Evolutionary conservation across 768 basidiomycete genomes (phyloP).

Genomic region (Lyophyllum atratum): DNA sequence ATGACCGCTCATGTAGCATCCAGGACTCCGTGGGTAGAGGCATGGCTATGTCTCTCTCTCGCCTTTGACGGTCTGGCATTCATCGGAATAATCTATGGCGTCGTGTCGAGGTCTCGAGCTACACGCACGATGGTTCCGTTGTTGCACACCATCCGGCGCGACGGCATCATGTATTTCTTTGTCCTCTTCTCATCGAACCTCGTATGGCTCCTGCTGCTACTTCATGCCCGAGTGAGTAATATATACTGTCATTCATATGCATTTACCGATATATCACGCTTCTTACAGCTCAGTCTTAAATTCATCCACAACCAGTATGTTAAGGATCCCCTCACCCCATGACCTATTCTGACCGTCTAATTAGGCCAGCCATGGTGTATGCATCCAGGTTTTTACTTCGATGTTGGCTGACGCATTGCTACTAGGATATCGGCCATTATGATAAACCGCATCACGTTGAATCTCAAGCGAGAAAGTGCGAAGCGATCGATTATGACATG

Average conservation of each 20-base stretch:
- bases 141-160: slow-evolving; percentile 12
- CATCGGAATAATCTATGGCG: slow-evolving; percentile 9
- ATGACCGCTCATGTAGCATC: neutral
- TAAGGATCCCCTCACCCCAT: neutral
- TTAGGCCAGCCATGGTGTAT: slow-evolving; percentile 10
- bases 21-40: slow-evolving; percentile 6
- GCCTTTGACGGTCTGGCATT: slow-evolving; percentile 21
- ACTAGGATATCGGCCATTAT: slow-evolving; percentile 19
- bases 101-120: neutral
- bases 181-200: slow-evolving; percentile 22
- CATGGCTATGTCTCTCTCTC: slow-evolving; percentile 17
- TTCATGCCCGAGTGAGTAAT: slow-evolving; percentile 15
- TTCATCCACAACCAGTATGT: slow-evolving; percentile 13
- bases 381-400: neutral
- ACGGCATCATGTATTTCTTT: slow-evolving; percentile 21
- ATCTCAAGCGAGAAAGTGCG: slow-evolving; percentile 13
- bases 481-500: slow-evolving; percentile 5
- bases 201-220: slow-evolving; percentile 17
- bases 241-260: neutral
- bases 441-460: slow-evolving; percentile 21
- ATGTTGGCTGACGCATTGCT: neutral
- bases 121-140: neutral
- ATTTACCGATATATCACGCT: neutral
- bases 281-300: slow-evolving; percentile 1
- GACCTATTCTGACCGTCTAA: neutral